A percentile compares a stretch with the other conserved stretches of the same genome.
These are phyloP conservation scores for Phialophora expanda DNA, from an alignment of 2,329 filamentous ascomycete genomes.

Conservation along the genomic window DNA sequence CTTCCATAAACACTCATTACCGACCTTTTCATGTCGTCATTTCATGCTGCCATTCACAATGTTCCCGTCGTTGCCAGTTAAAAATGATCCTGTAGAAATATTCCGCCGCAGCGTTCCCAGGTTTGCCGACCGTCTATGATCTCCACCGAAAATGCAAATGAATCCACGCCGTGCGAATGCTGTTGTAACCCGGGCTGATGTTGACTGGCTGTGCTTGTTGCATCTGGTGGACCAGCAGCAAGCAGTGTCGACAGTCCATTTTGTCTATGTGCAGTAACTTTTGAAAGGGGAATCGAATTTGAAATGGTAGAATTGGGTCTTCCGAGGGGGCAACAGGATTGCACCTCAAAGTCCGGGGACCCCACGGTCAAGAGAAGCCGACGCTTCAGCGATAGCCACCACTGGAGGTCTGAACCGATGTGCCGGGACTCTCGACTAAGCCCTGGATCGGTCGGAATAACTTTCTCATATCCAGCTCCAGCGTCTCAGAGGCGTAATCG, in stretches of 20 bases:
- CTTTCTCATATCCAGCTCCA: conserved; percentile 73
- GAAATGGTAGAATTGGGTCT: neutral
- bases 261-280: conserved; percentile 28
- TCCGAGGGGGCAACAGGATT: neutral
- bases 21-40: conserved; percentile 6
- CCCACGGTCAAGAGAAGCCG: neutral
- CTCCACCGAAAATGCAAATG: conserved; percentile 23
- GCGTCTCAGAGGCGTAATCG: conserved; percentile 66
- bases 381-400: conserved; percentile 16
- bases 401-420: neutral
- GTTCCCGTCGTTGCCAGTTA: conserved; percentile 4
- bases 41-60: conserved; percentile 7
- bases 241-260: neutral
- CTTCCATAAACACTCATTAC: conserved; percentile 5
- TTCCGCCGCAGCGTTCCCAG: conserved; percentile 2
- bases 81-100: conserved; percentile 11
- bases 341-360: neutral
- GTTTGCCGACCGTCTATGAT: conserved; percentile 13
- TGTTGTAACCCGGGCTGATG: conserved; percentile 8
- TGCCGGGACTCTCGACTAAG: conserved; percentile 13
- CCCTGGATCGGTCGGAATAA: conserved; percentile 65
- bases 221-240: neutral
- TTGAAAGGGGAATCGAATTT: neutral
- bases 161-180: conserved; percentile 27
- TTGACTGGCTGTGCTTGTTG: conserved; percentile 1